Base-by-base conservation (phyloP, 352 stramenopile species). In the Globisporangium nagaii region DNA sequence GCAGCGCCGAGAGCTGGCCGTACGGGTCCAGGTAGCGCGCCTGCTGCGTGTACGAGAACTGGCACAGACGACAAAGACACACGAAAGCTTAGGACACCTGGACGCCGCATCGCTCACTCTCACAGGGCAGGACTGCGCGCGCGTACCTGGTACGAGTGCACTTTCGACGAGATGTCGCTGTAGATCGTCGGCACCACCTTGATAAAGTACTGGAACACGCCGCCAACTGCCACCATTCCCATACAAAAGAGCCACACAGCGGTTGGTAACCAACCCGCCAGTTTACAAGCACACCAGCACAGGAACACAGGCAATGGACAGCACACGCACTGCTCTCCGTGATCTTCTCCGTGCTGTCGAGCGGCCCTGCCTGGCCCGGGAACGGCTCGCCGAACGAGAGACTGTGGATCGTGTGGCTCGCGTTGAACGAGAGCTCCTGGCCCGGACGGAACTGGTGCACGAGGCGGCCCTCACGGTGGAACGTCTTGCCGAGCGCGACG, bases 171-270 rank as follows among this genome's bases (percentile, higher is more conserved):
- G 20, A 84, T 81, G 44, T 91, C 80, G 58, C 75, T 84, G 70
- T 89, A 93, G 56, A 93, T 87, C 24, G 84, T 93, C 20, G 84
- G 84, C 47, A 93, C 82, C 42, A 93, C 82, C 68, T 93, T 93
- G 69, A 93, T 86, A 57, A 88, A 90, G 68, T 93, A 93, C 69
- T 93, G 81, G 60, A 90, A 92, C 52, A 92, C 78, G 15, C 76
- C 83, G 12, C 83, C 83, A 30, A 56, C 83, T 93, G 46, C 7
- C 66, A 25, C 13, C n/a, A 45, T 32, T 36, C 46, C 17, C 2
- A 49, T 25, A 39, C 30, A 58, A 28, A 62, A 4, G 11, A 50
- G 53, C 13, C n/a, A 65, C 7, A n/a, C n/a, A n/a, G n/a, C n/a
- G n/a, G n/a, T n/a, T n/a, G n/a, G n/a, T n/a, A n/a, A n/a, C n/a